Evolutionary conservation across 2,329 filamentous ascomycete genomes (phyloP).

Genomic region (Boeremia exigua): DNA sequence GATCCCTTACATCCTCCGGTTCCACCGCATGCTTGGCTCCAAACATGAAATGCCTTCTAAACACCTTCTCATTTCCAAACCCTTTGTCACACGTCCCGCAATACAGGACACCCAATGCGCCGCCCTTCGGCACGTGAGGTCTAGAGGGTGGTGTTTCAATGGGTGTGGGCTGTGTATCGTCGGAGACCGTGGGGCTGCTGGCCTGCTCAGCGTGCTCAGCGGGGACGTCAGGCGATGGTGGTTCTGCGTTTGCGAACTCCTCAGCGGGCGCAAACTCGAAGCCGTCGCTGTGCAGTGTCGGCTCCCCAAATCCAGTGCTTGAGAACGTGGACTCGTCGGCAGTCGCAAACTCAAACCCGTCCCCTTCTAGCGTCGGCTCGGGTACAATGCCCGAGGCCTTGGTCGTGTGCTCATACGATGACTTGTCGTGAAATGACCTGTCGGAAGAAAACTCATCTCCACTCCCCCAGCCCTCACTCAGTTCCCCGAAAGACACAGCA

Average conservation of each 20-base stretch:
- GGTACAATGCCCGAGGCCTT: neutral
- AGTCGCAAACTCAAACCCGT: constrained; percentile 13
- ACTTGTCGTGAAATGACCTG: neutral
- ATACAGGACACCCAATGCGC: constrained; percentile 12
- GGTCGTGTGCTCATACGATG: neutral
- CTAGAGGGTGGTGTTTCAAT: neutral
- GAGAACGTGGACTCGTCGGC: too few relatives aligned
- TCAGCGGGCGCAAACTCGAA: neutral
- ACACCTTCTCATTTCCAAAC: constrained; percentile 18
- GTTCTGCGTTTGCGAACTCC: too few relatives aligned
- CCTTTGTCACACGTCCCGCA: constrained; percentile 15
- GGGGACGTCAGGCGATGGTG: neutral
- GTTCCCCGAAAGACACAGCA: constrained; percentile 15
- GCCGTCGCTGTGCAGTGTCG: neutral
- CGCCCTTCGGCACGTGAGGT: neutral
- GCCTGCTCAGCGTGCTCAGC: neutral
- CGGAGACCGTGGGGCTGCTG: constrained; percentile 2
- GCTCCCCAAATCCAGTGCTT: neutral
- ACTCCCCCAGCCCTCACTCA: constrained; percentile 11
- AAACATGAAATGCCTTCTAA: constrained; percentile 20
- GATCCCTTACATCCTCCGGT: constrained; percentile 8
- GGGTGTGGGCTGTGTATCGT: constrained; percentile 3
- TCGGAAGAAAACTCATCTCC: neutral
- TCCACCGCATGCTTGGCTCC: constrained; percentile 7
- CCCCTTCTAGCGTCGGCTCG: constrained; percentile 9